These are phyloP conservation scores for Pseudogymnoascus sp. DNA, from an alignment of 2,329 filamentous ascomycete species.

Conservation along the genomic window DNA sequence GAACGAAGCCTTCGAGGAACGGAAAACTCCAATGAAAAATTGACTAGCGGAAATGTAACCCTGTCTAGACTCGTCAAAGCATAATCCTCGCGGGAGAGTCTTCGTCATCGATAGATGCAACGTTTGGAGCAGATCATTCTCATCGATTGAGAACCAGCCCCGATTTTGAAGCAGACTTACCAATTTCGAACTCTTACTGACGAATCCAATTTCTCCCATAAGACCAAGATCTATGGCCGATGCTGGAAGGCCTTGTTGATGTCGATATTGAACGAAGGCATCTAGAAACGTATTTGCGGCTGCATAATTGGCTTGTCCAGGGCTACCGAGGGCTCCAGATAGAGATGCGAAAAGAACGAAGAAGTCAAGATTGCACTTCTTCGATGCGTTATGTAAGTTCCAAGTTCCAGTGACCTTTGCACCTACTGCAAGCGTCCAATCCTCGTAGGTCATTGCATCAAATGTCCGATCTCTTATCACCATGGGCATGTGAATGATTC, in stretches of 20 bases:
- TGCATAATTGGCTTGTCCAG: conserved; percentile 13
- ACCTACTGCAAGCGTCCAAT: conserved; percentile 7
- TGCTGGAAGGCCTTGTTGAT: conserved; percentile 8
- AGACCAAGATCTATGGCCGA: conserved; percentile 21
- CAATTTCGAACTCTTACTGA: conserved; percentile 8
- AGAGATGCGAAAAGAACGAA: not conserved
- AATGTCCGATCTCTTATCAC: conserved; percentile 15
- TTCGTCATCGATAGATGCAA: not conserved
- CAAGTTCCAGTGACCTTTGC: conserved; percentile 17
- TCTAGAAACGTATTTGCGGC: conserved; percentile 13
- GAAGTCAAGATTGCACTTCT: conserved; percentile 20
- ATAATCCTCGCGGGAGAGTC: not conserved
- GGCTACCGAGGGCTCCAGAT: not conserved
- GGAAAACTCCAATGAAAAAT: not conserved
- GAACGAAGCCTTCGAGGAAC: too few species aligned
- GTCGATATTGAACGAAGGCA: conserved; percentile 7
- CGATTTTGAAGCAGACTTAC: not conserved
- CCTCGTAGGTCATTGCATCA: conserved; percentile 6
- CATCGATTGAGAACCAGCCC: not conserved
- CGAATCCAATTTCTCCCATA: not conserved
- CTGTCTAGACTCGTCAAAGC: not conserved
- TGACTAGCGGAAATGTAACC: not conserved
- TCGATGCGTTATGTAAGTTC: conserved; percentile 12
- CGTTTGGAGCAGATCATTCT: not conserved
- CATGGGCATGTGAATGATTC: conserved; percentile 29